Conservation (phyloP, 257 asterid species). For the Plantago elongata region DNA sequence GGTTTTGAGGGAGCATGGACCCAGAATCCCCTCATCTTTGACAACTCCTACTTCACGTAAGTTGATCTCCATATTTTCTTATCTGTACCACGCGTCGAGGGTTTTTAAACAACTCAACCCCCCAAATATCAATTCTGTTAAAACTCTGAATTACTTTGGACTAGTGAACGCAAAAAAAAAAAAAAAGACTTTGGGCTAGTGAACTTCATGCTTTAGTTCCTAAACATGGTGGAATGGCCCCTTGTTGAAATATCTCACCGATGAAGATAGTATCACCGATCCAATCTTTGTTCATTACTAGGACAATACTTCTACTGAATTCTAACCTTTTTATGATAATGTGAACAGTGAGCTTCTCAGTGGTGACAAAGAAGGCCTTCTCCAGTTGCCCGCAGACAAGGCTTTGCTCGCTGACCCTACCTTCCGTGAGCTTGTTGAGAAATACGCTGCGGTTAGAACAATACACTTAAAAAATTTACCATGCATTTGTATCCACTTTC, state of each 20-base stretch:
- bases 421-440: constrained; percentile 71
- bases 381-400: constrained; percentile 77
- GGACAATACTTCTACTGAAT: background rate
- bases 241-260: too few species aligned
- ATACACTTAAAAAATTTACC: background rate
- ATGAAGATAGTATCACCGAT: background rate
- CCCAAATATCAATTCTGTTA: too few species aligned
- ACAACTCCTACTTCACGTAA: constrained; percentile 69
- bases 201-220: background rate
- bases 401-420: constrained; percentile 59
- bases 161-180: too few species aligned
- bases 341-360: constrained; percentile 58
- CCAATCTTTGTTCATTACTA: background rate
- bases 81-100: background rate
- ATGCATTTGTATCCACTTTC: background rate
- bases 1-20: constrained; percentile 97
- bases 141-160: background rate
- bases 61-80: constrained; percentile 4
- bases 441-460: constrained; percentile 55
- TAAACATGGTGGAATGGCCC: too few species aligned
- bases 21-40: constrained; percentile 67
- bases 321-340: background rate
- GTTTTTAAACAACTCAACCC: background rate
- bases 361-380: constrained; percentile 71
- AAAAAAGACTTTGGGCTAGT: too few species aligned